Evolutionary conservation across 129 eudicot genomes (phyloP), one percentile per base, ranked within the genome.

Genomic region (Calendula officinalis): DNA sequence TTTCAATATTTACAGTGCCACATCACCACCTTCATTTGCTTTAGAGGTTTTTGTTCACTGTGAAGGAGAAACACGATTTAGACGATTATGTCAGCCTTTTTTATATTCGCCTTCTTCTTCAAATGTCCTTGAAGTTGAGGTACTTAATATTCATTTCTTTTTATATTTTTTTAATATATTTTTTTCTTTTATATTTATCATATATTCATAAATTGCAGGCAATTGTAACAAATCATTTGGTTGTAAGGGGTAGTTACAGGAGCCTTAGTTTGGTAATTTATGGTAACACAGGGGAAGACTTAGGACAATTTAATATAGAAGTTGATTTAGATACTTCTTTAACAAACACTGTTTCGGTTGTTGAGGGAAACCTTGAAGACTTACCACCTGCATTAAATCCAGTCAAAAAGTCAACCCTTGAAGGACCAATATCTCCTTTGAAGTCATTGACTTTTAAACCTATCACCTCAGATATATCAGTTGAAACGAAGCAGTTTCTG

Each of bases 21-120:
- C 99, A 46, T 92, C 91, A 50, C 99, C 99, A 58, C 95, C 99
- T 66, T 92, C 99, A 67, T 92, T 92, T 83, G 99, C 99, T 64
- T 66, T 92, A 87, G 99, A 92, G 76, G 88, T 86, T 71, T 92
- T 92, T 68, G 82, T 92, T 51, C 96, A 85, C 42, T 88, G 95
- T 75, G 96, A 92, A 83, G 99, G 99, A 57, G 99, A 92, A 77
- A 66, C 96, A 37, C 83, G 91, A 73, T 92, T 88, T 77, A 81
- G 96, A 86, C 91, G 99, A 62, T 77, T 92, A 47, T 88, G 99
- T 58, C 88, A 85, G 71, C 97, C 99, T 72, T 94, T 80, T 70
- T 70, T 94, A 56, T 94, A 88, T 79, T 94, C 99, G n/a, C 99
- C 85, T 64, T 88, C 95, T 56, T 88, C 99, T 57, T 92, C 99